Evolutionary conservation across 2,329 filamentous ascomycete species (phyloP), one percentile per base, ranked within the genome.

Genomic region (Penicillium sp.): DNA sequence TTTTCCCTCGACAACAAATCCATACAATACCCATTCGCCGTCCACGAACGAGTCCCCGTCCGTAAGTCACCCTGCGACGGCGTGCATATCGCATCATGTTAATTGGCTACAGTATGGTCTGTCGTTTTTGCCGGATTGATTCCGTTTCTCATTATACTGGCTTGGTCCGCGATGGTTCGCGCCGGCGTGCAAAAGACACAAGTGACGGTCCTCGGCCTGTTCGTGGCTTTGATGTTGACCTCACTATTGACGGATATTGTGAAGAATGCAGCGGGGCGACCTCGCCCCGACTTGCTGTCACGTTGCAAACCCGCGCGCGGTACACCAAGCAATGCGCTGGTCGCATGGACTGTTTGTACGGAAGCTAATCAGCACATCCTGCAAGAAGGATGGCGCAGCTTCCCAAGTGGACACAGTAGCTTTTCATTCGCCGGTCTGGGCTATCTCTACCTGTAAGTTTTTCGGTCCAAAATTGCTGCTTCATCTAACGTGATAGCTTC

Each of bases 171-270:
- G 49, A 52, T 85, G 36, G 73, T 83, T 31, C 83, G 84, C 44
- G 85, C 90, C 1, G 81, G 84, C 5, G 73, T 82, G 8, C 90
- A 95, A 72, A 95, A 96, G 71, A 84, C 89, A 56, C 92, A 97
- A 75, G 89, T 92, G 60, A 89, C 91, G 0, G 78, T 96, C 49
- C 84, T 99, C 1, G 90, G 91, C 21, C 86, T 97, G 56, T 78
- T 87, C 47, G 91, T 93, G 66, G 84, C 87, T 60, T 75, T 97
- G 24, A 80, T 91, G 63, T 81, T 96, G 47, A 88, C 91, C 0
- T 83, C 86, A 5, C 89, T 97, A 71, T 79, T 97, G 42, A 97
- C 94, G 43, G 92, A 97, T 70, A 78, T 93, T 27, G 82, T 97
- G 69, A 99, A 99, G 75, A 96, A 96, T 69, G 83, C 89, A 9